Evolutionary conservation across 2,329 filamentous ascomycete genomes (phyloP).

Genomic region (Verticillium tricorpus): DNA sequence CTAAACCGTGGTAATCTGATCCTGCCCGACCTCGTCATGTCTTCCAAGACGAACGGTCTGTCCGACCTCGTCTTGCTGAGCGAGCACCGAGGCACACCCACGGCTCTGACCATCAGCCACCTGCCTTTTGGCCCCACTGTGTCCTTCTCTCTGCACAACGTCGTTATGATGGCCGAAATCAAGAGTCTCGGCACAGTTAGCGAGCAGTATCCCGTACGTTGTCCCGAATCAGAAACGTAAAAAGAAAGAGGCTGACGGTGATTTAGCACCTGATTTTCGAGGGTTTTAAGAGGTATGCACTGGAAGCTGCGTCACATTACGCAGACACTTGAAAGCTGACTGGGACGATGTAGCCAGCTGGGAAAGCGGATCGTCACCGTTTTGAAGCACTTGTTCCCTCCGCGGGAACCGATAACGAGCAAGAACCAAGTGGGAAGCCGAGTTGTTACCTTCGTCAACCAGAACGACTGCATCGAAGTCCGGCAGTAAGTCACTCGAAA

Average conservation of each 20-base stretch:
- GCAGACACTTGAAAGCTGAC: conserved; percentile 1
- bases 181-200: conserved; percentile 87
- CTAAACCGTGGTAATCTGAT: conserved; percentile 90
- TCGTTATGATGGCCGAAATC: conserved; percentile 88
- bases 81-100: conserved; percentile 57
- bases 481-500: conserved; percentile 35
- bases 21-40: conserved; percentile 77
- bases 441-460: conserved; percentile 69
- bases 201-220: conserved; percentile 69
- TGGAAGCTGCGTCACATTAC: background rate
- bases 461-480: conserved; percentile 86
- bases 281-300: conserved; percentile 56
- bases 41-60: conserved; percentile 74
- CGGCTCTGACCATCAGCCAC: conserved; percentile 69
- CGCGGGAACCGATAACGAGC: conserved; percentile 68
- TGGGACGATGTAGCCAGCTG: conserved; percentile 52
- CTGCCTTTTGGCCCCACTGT: conserved; percentile 76
- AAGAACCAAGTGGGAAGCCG: conserved; percentile 77
- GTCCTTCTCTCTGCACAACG: conserved; percentile 87
- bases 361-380: conserved; percentile 84
- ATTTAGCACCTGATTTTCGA: conserved; percentile 80
- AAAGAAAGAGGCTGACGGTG: background rate
- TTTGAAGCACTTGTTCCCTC: conserved; percentile 90
- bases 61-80: conserved; percentile 84
- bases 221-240: background rate